Evolutionary conservation across 306 rosid genomes (phyloP), one percentile per base, ranked within the genome.

Genomic region (Lathyrus aphaca): DNA sequence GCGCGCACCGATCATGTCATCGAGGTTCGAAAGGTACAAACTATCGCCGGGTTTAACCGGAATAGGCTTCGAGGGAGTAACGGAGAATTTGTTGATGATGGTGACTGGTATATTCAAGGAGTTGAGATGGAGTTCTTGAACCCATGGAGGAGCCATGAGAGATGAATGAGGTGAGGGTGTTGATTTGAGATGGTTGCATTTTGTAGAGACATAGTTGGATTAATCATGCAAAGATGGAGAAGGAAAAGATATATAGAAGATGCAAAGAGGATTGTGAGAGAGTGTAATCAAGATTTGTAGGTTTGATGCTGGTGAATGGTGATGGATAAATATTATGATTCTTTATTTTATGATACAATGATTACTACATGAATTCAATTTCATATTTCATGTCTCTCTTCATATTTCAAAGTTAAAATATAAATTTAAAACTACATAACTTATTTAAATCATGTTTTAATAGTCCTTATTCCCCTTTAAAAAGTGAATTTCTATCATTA

Each of bases 21-120:
- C 99, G 0, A 95, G 95, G 74, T 89, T 91, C 2, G 97, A 95
- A 25, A 89, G 97, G 72, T 89, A 95, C 11, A 89, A 85, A 9
- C 44, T 71, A 21, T 86, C 78, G 5, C 87, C 89, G 0, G 46
- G 64, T 64, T 80, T 35, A 0, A 70, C 73, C 0, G 81, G 88
- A 37, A 82, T 77, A 10, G 89, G 90, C 3, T 66, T 81, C 0
- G 96, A 82, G 17, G 99, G 92, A 43, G 45, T 77, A 10, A 91
- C 91, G 0, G 71, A 43, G 32, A 62, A 43, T 78, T 61, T 73
- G 4, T 15, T 67, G 44, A 83, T 78, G 17, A 89, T 45, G 40
- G 87, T 79, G 7, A 89, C 73, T 1, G 86, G 81, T 58, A 95
- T 75, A 71, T 40, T 72, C 17, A 87, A 65, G 65, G 61, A 78